phyloP scores from a whole-genome alignment of 83 land plant species.

The Picea mariana region DNA sequence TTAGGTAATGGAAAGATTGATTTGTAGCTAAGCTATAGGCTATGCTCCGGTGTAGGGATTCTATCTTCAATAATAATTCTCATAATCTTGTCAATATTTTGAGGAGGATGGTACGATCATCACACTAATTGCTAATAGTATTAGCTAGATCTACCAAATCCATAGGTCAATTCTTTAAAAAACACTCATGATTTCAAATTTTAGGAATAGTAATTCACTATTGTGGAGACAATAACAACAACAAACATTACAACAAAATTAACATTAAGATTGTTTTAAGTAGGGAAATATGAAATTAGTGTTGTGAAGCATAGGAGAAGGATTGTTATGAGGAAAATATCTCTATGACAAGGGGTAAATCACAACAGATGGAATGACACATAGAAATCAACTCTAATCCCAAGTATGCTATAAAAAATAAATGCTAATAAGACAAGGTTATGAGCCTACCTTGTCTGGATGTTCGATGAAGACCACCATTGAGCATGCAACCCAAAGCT shows the following conservation, averaged over 20 bases:
- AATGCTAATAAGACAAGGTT: no score
- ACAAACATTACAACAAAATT: neutral
- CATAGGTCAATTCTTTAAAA: slow-evolving; percentile 34
- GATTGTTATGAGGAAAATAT: no score
- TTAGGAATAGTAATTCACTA: slow-evolving; percentile 35
- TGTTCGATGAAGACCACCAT: no score
- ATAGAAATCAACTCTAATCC: no score
- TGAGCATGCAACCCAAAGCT: no score
- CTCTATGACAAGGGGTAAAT: no score
- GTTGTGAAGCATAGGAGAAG: neutral
- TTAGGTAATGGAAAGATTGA: no score
- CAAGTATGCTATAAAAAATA: no score
- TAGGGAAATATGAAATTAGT: neutral
- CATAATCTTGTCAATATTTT: slow-evolving; percentile 77
- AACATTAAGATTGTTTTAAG: neutral
- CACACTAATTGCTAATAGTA: slow-evolving; percentile 33
- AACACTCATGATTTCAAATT: slow-evolving; percentile 28
- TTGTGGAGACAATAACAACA: neutral
- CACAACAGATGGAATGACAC: no score
- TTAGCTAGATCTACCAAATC: slow-evolving; percentile 60
- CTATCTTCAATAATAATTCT: slow-evolving; percentile 80
- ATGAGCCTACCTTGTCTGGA: no score
- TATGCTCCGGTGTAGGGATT: slow-evolving; percentile 52
- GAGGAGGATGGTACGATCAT: slow-evolving; percentile 69
- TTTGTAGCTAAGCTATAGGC: no score